phyloP scores from a whole-genome alignment of 2,329 filamentous ascomycete species.

The Lachnellula subtilissima region DNA sequence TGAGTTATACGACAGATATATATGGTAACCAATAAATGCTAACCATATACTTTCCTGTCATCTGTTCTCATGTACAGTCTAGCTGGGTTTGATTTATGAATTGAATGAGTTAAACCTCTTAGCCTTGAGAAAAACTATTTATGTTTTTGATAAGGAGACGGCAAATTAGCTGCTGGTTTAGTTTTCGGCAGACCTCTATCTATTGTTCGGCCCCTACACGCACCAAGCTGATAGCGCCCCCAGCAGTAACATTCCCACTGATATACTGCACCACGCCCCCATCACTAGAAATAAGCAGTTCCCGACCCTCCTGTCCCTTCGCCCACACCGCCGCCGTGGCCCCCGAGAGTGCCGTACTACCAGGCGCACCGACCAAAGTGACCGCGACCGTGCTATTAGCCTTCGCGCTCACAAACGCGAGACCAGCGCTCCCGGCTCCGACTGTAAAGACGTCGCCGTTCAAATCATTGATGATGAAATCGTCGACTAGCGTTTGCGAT shows the following conservation, averaged over 20 bases:
- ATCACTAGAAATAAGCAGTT: conserved; percentile 3
- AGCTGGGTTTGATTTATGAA: too few species aligned
- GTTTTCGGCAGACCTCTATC: too few species aligned
- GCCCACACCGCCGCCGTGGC: conserved; percentile 4
- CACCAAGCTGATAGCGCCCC: neutral
- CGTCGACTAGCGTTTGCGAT: neutral
- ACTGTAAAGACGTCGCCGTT: conserved; percentile 1
- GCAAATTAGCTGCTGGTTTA: too few species aligned
- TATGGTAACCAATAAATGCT: too few species aligned
- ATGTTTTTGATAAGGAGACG: too few species aligned
- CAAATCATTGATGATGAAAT: conserved; percentile 2
- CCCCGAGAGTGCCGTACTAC: neutral
- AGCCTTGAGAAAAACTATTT: too few species aligned
- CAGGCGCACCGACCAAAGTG: neutral
- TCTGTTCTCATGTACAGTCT: too few species aligned
- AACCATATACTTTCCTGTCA: too few species aligned
- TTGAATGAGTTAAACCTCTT: too few species aligned
- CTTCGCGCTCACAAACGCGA: neutral
- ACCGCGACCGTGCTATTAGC: neutral
- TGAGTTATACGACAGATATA: too few species aligned
- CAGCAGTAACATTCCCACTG: neutral
- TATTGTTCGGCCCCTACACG: too few species aligned
- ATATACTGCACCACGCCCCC: neutral
- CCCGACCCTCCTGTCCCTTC: neutral
- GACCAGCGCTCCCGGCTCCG: neutral